Conservation (phyloP, 2,329 filamentous ascomycete species). For the Gliomastix tumulicola region DNA sequence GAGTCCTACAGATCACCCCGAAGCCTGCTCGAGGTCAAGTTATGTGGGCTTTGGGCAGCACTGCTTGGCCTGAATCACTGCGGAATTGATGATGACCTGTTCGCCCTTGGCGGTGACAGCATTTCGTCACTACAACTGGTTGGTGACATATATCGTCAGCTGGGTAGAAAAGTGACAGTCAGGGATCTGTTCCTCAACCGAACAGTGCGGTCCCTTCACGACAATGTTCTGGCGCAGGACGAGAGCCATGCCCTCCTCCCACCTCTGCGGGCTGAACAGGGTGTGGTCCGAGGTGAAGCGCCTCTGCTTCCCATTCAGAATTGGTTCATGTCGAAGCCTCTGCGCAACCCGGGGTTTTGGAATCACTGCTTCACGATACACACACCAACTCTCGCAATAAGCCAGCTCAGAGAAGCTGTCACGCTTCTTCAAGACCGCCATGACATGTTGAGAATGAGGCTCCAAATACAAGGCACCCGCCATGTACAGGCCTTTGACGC, state of each 20-base stretch:
- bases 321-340: background rate
- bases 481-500: background rate
- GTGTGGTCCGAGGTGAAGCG: background rate
- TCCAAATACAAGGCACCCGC: background rate
- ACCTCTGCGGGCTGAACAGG: too few species aligned
- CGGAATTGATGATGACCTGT: conserved; percentile 1
- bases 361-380: background rate
- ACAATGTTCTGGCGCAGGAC: background rate
- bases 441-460: background rate
- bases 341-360: background rate
- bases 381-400: background rate
- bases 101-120: background rate
- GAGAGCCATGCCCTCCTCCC: too few species aligned
- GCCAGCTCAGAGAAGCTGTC: background rate
- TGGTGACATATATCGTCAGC: background rate
- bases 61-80: background rate
- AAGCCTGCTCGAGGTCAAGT: too few species aligned
- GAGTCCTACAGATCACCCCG: too few species aligned
- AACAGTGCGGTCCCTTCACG: background rate
- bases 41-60: background rate
- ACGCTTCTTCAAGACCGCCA: background rate
- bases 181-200: conserved; percentile 4
- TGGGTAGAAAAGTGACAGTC: conserved; percentile 2
- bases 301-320: background rate
- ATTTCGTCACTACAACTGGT: conserved; percentile 1